phyloP scores from a whole-genome alignment of 192 early-diverging fungal species.

The Podila epigama region DNA sequence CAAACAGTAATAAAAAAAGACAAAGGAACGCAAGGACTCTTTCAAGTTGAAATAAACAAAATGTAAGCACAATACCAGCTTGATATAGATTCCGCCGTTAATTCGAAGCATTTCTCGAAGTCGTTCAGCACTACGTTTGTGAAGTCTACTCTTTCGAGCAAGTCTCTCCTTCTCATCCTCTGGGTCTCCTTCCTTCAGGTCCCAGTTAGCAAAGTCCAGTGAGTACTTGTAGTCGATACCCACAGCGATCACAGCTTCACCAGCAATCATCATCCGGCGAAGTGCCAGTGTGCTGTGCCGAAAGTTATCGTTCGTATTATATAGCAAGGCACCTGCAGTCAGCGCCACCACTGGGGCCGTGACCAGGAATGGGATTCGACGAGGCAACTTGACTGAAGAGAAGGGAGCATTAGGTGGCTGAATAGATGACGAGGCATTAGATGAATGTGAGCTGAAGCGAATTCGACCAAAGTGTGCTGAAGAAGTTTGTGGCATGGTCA shows the following conservation, averaged over 20 bases:
- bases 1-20: neutral
- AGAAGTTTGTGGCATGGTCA: neutral
- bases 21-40: neutral
- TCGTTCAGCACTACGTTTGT: constrained; percentile 36
- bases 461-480: neutral
- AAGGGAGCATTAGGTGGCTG: neutral
- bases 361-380: constrained; percentile 27
- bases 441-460: constrained; percentile 3
- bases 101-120: constrained; percentile 34
- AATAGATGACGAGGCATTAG: neutral
- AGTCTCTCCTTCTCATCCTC: constrained; percentile 24
- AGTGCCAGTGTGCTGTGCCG: constrained; percentile 27
- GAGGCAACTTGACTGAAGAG: constrained; percentile 4
- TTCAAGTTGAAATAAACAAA: neutral
- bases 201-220: constrained; percentile 28
- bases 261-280: constrained; percentile 30
- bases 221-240: constrained; percentile 44
- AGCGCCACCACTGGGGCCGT: constrained; percentile 6
- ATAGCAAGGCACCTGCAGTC: constrained; percentile 19
- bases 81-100: constrained; percentile 49
- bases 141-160: constrained; percentile 31
- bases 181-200: constrained; percentile 19
- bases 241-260: constrained; percentile 26
- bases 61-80: constrained; percentile 33
- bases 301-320: constrained; percentile 35